Conservation (phyloP, 1,284 basidiomycete genomes). For the Irpex sp. region DNA sequence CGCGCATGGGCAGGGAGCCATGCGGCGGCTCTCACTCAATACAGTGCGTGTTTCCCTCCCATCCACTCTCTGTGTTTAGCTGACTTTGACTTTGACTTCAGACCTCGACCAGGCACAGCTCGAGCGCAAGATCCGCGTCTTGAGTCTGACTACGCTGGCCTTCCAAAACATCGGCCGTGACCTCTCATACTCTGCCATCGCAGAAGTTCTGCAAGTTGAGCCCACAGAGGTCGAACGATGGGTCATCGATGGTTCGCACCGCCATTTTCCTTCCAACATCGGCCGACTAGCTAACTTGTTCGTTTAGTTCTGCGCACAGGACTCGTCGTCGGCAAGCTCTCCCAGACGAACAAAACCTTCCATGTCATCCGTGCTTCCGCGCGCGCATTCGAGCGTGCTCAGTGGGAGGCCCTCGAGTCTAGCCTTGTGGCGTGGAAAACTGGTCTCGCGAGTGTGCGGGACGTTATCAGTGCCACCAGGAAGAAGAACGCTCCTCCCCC, state of each 20-base stretch:
- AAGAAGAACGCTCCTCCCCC: constrained; percentile 30
- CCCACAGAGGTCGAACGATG: constrained; percentile 78
- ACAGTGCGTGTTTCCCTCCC: no score
- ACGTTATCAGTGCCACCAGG: constrained; percentile 59
- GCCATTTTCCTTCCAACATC: neutral
- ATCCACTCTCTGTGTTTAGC: no score
- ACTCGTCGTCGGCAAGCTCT: constrained; percentile 80
- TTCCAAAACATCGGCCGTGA: constrained; percentile 74
- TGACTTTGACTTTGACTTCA: constrained; percentile 15
- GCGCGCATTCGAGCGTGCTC: constrained; percentile 69
- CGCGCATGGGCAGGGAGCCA: constrained; percentile 58
- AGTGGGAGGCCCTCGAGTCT: constrained; percentile 83
- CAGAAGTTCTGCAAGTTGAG: constrained; percentile 64
- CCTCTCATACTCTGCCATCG: constrained; percentile 71
- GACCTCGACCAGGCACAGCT: constrained; percentile 54
- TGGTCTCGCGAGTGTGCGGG: constrained; percentile 60
- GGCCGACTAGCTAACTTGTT: constrained; percentile 1
- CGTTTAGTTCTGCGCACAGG: constrained; percentile 76
- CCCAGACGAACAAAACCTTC: constrained; percentile 74
- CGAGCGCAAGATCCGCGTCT: constrained; percentile 77
- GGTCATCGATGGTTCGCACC: constrained; percentile 82
- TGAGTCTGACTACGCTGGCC: constrained; percentile 76
- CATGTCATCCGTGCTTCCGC: constrained; percentile 76
- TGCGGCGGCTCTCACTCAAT: constrained; percentile 45
- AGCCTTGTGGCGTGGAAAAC: constrained; percentile 78